Evolutionary conservation across 495 filamentous ascomycete genomes (phyloP).

Genomic region (Penicillium tannophilum): DNA sequence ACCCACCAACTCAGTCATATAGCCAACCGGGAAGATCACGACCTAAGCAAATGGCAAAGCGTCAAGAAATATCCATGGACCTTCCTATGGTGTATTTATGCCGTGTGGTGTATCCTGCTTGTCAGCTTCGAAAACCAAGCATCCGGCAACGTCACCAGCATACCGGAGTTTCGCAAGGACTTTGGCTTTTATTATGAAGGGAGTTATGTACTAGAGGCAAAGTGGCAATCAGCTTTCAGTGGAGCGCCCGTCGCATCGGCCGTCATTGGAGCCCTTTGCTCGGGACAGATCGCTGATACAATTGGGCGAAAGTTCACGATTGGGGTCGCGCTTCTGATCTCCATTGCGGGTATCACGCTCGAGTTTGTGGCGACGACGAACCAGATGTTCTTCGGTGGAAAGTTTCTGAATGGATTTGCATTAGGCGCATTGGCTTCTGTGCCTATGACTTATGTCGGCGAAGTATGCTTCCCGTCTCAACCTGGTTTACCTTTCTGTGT

Average conservation of each 20-base stretch:
- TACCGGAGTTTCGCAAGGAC: constrained; percentile 35
- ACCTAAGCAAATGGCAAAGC: constrained; percentile 19
- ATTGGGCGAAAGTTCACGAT: constrained; percentile 20
- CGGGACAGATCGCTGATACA: constrained; percentile 21
- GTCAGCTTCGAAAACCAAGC: constrained; percentile 38
- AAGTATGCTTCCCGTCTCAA: constrained; percentile 12
- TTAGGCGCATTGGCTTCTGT: constrained; percentile 27
- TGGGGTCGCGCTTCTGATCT: constrained; percentile 22
- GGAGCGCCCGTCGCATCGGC: constrained; percentile 25
- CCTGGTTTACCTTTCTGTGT: background rate
- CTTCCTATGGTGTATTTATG: constrained; percentile 23
- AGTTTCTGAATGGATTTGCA: constrained; percentile 36
- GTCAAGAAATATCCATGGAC: constrained; percentile 20
- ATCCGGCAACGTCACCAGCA: constrained; percentile 27
- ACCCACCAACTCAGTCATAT: constrained; percentile 18
- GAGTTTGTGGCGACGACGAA: constrained; percentile 32
- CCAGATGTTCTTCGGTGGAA: constrained; percentile 35
- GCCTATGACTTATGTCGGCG: constrained; percentile 33
- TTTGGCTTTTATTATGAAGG: constrained; percentile 30
- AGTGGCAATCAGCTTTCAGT: constrained; percentile 35
- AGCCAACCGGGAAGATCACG: constrained; percentile 23
- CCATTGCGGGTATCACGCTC: constrained; percentile 26
- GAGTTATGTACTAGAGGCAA: constrained; percentile 28
- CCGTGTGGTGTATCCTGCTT: constrained; percentile 29
- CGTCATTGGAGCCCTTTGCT: constrained; percentile 20